Evolutionary conservation across 2,329 filamentous ascomycete genomes (phyloP).

Genomic region (Cladosporium sp.): DNA sequence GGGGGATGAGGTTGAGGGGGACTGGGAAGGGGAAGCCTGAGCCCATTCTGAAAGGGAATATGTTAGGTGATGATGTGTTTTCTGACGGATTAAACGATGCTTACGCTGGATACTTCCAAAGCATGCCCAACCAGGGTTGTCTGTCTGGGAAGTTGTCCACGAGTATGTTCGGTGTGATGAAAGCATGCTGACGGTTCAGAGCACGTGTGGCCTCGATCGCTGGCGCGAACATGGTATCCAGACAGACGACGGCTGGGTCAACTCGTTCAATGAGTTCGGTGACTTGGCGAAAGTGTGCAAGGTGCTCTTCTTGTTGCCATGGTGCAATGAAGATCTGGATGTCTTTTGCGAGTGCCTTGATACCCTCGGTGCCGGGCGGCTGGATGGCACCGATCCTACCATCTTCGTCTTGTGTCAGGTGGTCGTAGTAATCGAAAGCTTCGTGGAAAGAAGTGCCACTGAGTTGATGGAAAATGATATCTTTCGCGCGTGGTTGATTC

Average conservation of each 20-base stretch:
- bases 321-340: constrained; percentile 15
- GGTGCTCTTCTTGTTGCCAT: constrained; percentile 3
- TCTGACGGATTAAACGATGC: background rate
- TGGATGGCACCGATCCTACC: constrained; percentile 3
- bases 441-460: background rate
- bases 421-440: background rate
- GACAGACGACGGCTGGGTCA: constrained; percentile 1
- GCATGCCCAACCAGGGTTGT: constrained; percentile 12
- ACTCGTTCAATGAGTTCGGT: background rate
- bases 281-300: constrained; percentile 1
- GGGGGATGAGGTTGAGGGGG: background rate
- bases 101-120: constrained; percentile 17
- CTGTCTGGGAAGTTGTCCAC: constrained; percentile 8
- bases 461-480: constrained; percentile 9
- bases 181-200: constrained; percentile 7
- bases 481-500: background rate
- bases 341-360: constrained; percentile 5
- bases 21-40: constrained; percentile 14
- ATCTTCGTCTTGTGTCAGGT: background rate
- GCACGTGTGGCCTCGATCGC: constrained; percentile 14
- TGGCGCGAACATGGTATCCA: constrained; percentile 10
- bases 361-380: background rate
- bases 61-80: background rate
- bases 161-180: constrained; percentile 14
- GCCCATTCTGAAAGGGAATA: background rate